A percentile compares a stretch with the other conserved stretches of the same genome.
These are phyloP conservation scores for Leucosporidium creatinivorum DNA, from an alignment of 768 basidiomycete species.

Conservation along the genomic window DNA sequence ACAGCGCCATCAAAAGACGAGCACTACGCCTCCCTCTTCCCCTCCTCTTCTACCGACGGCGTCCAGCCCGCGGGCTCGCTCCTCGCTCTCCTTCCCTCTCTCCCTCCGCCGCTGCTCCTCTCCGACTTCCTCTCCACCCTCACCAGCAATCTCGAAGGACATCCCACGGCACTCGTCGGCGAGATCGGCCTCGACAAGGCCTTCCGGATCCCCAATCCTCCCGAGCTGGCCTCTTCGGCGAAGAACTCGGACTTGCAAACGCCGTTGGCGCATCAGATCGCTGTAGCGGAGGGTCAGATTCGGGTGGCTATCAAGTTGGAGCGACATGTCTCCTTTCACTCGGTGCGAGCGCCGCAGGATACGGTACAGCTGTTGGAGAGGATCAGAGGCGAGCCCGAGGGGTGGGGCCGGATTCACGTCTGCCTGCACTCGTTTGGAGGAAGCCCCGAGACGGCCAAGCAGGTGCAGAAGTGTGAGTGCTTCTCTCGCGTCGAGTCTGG, in stretches of 20 bases:
- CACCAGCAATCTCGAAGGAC: constrained; percentile 53
- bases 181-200: constrained; percentile 85
- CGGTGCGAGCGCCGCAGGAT: constrained; percentile 65
- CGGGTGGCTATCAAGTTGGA: constrained; percentile 68
- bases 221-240: constrained; percentile 42
- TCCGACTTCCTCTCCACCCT: constrained; percentile 53
- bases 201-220: constrained; percentile 63
- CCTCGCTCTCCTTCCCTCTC: constrained; percentile 50
- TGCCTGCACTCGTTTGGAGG: constrained; percentile 87
- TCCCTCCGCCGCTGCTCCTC: constrained; percentile 68
- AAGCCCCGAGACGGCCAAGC: constrained; percentile 65
- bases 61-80: constrained; percentile 23
- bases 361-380: constrained; percentile 60
- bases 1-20: constrained; percentile 48
- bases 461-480: constrained; percentile 57
- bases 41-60: constrained; percentile 31
- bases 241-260: constrained; percentile 65
- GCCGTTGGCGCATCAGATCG: constrained; percentile 70
- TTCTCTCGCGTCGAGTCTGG: not conserved
- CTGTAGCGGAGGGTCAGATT: constrained; percentile 75
- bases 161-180: constrained; percentile 73
- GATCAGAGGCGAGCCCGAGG: constrained; percentile 52
- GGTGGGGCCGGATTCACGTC: constrained; percentile 65
- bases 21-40: constrained; percentile 70
- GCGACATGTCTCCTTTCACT: constrained; percentile 80